A percentile compares a stretch with the other conserved stretches of the same genome.
Evolutionary conservation across 2,329 filamentous ascomycete species (phyloP).

Genomic region (Sarocladium oryzae): DNA sequence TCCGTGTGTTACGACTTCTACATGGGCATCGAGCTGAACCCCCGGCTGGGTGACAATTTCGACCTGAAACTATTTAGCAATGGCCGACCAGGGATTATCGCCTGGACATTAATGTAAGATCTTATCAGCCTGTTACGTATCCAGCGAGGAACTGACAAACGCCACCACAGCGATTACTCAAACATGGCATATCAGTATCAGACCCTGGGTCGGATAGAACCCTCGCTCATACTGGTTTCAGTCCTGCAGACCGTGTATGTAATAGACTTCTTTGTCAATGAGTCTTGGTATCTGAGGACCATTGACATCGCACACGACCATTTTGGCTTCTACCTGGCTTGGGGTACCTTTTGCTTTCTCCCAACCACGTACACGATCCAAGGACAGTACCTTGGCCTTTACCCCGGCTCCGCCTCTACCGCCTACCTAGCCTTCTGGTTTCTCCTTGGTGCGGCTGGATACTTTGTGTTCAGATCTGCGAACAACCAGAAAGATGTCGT

Average conservation of each 20-base stretch:
- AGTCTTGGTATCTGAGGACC: conserved; percentile 41
- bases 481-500: conserved; percentile 39
- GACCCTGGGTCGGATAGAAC: conserved; percentile 28
- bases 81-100: conserved; percentile 39
- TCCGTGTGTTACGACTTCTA: conserved; percentile 33
- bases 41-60: conserved; percentile 32
- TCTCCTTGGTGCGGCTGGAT: conserved; percentile 24
- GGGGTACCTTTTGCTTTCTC: conserved; percentile 39
- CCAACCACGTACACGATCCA: conserved; percentile 41
- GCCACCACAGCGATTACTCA: conserved; percentile 17
- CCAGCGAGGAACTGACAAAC: neutral
- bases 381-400: conserved; percentile 37
- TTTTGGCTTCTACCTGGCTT: conserved; percentile 37
- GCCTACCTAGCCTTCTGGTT: conserved; percentile 17
- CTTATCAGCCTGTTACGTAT: neutral
- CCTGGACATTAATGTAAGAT: conserved; percentile 38
- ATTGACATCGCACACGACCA: conserved; percentile 39
- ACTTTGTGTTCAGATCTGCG: conserved; percentile 36
- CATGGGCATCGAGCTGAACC: conserved; percentile 41
- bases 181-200: conserved; percentile 33
- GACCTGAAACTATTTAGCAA: conserved; percentile 43
- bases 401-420: conserved; percentile 27
- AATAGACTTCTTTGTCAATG: conserved; percentile 42
- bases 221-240: conserved; percentile 32
- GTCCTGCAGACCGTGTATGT: conserved; percentile 38